Evolutionary conservation across 352 stramenopile species (phyloP), one percentile per base, ranked within the genome.

Genomic region (Albugo candida): DNA sequence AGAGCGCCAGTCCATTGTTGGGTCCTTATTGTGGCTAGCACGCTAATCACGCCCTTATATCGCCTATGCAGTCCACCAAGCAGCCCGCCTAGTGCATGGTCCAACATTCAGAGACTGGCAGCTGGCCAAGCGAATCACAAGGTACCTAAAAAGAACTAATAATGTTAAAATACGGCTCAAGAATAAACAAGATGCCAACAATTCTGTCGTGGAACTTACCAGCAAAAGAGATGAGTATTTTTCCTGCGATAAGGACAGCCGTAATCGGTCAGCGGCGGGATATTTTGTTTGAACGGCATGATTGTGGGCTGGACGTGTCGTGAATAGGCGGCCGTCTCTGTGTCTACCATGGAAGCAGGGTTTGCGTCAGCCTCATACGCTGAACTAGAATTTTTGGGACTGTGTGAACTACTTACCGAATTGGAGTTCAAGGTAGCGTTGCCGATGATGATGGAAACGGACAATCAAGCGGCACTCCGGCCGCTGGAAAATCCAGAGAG

Each of bases 1-100:
- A 31, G 24, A 31, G 24, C 64, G 67, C 17, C 57, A 61, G 55
- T 65, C 59, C 0, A n/a, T 70, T 3, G 53, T 67, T 0, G 60
- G 58, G 0, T 67, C 51, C 18, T 47, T 67, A n/a, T n/a, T 65
- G 13, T 67, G 63, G 59, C 18, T 67, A 0, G 21, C 58, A 3
- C 18, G 59, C 0, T 67, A 51, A 41, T 65, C 54, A 0, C 17
- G 59, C 2, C 56, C 62, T 0, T 48, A 63, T 44, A 64, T 61
- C n/a, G 19, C 53, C 0, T 65, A 55, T 41, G 58, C 48, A 0
- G 54, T 67, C 13, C 51, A 67, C n/a, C 13, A 27, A 12, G 56
- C 47, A 17, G 58, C 56, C 0, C 35, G 59, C 2, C 44, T 16
- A 1, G 20, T 45, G 2, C 58, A 66, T 37, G 39, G 38, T 11